Percentiles rank a stretch among this genome's conserved stretches.
Evolutionary conservation across 495 filamentous ascomycete species (phyloP).

Genomic region (Copromyces sp.): DNA sequence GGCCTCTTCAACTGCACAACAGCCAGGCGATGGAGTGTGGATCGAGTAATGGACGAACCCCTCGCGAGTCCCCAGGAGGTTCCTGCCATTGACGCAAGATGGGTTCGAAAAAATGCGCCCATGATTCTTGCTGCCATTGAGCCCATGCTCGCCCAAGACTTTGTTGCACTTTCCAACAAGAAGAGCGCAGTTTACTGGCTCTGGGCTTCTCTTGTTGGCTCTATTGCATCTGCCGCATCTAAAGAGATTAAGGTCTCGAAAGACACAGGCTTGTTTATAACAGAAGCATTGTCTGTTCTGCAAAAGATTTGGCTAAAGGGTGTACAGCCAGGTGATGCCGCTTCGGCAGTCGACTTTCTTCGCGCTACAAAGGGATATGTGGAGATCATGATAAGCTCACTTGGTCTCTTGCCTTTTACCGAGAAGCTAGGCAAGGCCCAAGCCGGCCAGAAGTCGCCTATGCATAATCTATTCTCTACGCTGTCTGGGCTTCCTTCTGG

Average conservation of each 20-base stretch:
- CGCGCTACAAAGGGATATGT: constrained; percentile 51
- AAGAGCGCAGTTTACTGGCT: constrained; percentile 43
- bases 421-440: constrained; percentile 49
- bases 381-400: constrained; percentile 46
- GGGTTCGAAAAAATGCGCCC: constrained; percentile 63
- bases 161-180: constrained; percentile 37
- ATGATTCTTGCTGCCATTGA: constrained; percentile 55
- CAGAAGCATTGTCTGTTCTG: constrained; percentile 56
- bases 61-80: constrained; percentile 59
- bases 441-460: constrained; percentile 27
- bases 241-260: constrained; percentile 85
- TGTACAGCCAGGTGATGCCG: constrained; percentile 10
- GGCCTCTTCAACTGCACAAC: constrained; percentile 58
- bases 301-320: constrained; percentile 53
- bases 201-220: constrained; percentile 59
- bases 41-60: constrained; percentile 49
- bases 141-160: constrained; percentile 46
- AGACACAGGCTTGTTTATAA: constrained; percentile 70
- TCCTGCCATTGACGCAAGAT: constrained; percentile 69
- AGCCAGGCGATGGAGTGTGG: constrained; percentile 60
- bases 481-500: constrained; percentile 34
- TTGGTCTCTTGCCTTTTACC: constrained; percentile 68
- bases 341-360: constrained; percentile 40
- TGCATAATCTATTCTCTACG: constrained; percentile 41
- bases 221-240: constrained; percentile 64